phyloP scores from a whole-genome alignment of 306 rosid genomes.

The Fragaria vesca region DNA sequence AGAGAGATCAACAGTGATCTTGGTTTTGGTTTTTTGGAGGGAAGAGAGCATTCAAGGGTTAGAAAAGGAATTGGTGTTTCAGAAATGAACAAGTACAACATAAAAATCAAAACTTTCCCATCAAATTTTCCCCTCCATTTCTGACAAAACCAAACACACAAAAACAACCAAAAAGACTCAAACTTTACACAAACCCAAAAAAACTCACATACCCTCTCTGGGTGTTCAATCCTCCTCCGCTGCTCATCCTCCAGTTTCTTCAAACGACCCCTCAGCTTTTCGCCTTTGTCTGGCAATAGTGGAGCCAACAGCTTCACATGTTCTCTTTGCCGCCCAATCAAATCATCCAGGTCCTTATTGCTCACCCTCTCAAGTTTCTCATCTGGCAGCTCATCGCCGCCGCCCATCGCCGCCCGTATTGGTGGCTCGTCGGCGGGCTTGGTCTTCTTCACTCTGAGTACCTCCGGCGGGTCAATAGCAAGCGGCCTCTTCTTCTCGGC shows the following conservation, averaged over 20 bases:
- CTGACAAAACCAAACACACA: not conserved
- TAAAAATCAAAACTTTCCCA: not conserved
- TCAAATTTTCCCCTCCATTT: conserved; percentile 4
- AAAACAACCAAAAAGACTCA: not conserved
- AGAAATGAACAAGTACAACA: not conserved
- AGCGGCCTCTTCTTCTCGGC: conserved; percentile 22
- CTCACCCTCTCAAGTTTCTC: not conserved
- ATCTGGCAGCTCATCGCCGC: not conserved
- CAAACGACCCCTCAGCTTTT: conserved; percentile 35
- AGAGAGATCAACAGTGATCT: not conserved
- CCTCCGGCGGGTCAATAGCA: conserved; percentile 28
- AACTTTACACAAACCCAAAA: not conserved
- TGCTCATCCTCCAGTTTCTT: conserved; percentile 31
- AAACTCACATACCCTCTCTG: conserved; percentile 20
- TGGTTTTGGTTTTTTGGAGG: not conserved
- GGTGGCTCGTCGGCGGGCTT: conserved; percentile 17
- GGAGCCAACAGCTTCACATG: not conserved
- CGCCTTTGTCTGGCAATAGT: conserved; percentile 54
- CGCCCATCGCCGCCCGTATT: conserved; percentile 13
- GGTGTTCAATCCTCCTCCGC: conserved; percentile 37
- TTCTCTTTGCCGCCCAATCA: conserved; percentile 24
- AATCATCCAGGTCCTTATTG: conserved; percentile 40
- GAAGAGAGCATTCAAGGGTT: not conserved
- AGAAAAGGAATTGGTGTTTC: no score
- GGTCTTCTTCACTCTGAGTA: conserved; percentile 20